These are phyloP conservation scores for Parasitella parasitica DNA, from an alignment of 371 early-diverging fungal genomes.

Conservation along the genomic window DNA sequence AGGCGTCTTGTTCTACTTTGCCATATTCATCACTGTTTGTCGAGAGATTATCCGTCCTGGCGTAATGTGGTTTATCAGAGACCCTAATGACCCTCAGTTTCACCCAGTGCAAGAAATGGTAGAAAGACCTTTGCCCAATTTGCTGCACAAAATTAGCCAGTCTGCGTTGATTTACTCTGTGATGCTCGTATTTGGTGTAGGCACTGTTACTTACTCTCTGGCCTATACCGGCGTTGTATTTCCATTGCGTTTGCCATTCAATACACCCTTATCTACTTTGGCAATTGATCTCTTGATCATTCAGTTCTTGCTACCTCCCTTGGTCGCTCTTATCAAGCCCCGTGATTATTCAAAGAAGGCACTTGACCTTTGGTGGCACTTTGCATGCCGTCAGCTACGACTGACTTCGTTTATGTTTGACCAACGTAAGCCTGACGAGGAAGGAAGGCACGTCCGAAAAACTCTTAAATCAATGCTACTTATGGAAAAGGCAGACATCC, in stretches of 20 bases:
- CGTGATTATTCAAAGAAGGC: conserved; percentile 47
- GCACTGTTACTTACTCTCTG: conserved; percentile 54
- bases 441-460: conserved; percentile 20
- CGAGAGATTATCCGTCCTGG: conserved; percentile 86
- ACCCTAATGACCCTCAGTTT: conserved; percentile 93
- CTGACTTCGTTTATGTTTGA: conserved; percentile 87
- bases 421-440: conserved; percentile 62
- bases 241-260: conserved; percentile 53
- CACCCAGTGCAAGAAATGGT: conserved; percentile 90
- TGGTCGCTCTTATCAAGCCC: conserved; percentile 58
- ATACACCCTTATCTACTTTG: conserved; percentile 42
- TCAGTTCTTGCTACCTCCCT: conserved; percentile 73
- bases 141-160: conserved; percentile 77
- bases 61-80: conserved; percentile 95
- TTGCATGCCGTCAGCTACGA: conserved; percentile 64
- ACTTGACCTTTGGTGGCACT: conserved; percentile 69
- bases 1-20: conserved; percentile 89
- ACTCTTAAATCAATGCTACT: conserved; percentile 12
- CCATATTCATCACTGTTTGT: conserved; percentile 78
- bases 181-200: conserved; percentile 70
- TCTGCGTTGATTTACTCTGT: conserved; percentile 80
- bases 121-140: conserved; percentile 70
- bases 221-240: conserved; percentile 41
- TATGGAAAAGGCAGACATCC: conserved; percentile 22
- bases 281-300: conserved; percentile 75